phyloP scores from a whole-genome alignment of 306 rosid species.

The Malus asiatica region DNA sequence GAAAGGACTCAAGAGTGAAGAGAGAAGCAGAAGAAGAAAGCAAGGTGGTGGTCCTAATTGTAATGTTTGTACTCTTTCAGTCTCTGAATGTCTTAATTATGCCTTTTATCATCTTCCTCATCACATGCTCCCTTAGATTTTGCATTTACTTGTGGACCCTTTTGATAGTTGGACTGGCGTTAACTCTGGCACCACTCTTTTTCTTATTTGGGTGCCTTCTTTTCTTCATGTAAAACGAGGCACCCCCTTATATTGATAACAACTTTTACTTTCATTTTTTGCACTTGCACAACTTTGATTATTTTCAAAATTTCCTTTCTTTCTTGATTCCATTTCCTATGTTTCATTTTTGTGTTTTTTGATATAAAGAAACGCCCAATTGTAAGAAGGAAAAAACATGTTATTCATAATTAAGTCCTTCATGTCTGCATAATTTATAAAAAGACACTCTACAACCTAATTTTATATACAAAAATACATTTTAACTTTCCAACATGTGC shows the following conservation, averaged over 20 bases:
- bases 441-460: too few relatives aligned
- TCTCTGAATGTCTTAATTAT: slow-evolving; percentile 24
- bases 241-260: not conserved
- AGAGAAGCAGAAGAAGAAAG: slow-evolving; percentile 1
- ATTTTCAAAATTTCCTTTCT: not conserved
- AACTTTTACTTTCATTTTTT: not conserved
- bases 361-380: not conserved
- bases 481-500: too few relatives aligned
- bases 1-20: not conserved
- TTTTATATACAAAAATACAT: too few relatives aligned
- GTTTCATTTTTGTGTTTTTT: not conserved
- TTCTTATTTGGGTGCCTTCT: not conserved
- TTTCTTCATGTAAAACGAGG: slow-evolving; percentile 6
- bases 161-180: slow-evolving; percentile 44
- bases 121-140: slow-evolving; percentile 55
- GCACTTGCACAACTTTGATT: not conserved
- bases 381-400: not conserved
- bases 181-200: slow-evolving; percentile 27
- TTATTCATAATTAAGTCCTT: not conserved
- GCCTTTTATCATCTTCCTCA: slow-evolving; percentile 31
- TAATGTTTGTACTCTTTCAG: slow-evolving; percentile 19
- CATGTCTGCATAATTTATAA: too few relatives aligned
- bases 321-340: not conserved
- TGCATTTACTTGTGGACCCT: slow-evolving; percentile 64
- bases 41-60: slow-evolving; percentile 38